Evolutionary conservation across 371 early-diverging fungal genomes (phyloP), one percentile per base, ranked within the genome.

Genomic region (Nematocida ironsii): DNA sequence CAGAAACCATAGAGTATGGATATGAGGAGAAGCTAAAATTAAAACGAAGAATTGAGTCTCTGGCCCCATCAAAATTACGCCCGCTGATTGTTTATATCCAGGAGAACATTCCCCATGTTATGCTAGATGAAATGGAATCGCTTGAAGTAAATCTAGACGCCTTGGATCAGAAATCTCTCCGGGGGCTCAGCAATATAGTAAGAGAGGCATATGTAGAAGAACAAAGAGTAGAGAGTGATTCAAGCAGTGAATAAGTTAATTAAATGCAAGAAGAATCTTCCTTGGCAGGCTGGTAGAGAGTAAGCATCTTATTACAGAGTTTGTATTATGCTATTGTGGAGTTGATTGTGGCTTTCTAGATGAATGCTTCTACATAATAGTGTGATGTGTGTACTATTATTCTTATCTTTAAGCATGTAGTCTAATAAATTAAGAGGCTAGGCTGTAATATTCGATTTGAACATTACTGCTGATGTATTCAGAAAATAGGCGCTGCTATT

Each of bases 21-120:
- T 78, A 78, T 27, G 80, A 78, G 3, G 80, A 78, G 42, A 78
- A 78, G 47, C 54, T 75, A 20, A 56, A 57, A 45, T 45, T 78
- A 6, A 78, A 78, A 52, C 54, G 39, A 50, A 27, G 71, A 45
- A 25, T 78, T 5, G 80, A 78, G 23, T 23, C 80, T n/a, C 48
- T 78, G 42, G 20, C 80, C n/a, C 27, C 33, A 23, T 40, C 74
- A 5, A 78, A 60, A 44, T 47, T 78, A 13, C 18, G 13, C 3
- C 20, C 9, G 7, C 33, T 78, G 18, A 47, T 70, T 7, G 7
- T n/a, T 4, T 78, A 57, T 42, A 58, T 70, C 40, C 80, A 78
- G 69, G 7, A 78, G 47, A 78, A 78, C 48, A 39, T 78, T 13
- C 70, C 80, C 0, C 25, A 82, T 39, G 76, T 62, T n/a, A 48